phyloP scores from a whole-genome alignment of 305 asterid species.

The Rubia peregrina region DNA sequence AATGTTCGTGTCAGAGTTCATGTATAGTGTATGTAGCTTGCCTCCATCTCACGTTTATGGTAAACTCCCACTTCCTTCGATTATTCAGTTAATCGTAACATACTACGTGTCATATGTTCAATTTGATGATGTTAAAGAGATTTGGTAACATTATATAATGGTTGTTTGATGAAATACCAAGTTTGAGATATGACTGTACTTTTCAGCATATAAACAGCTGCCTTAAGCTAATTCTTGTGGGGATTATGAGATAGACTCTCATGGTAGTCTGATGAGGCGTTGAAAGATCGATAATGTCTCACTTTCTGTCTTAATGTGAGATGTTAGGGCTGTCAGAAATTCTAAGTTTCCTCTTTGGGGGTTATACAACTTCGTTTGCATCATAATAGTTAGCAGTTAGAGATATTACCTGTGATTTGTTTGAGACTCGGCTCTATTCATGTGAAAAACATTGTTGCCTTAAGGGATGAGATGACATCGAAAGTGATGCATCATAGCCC shows the following conservation, averaged over 20 bases:
- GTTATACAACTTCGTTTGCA: background rate
- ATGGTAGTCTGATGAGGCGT: background rate
- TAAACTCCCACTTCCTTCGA: background rate
- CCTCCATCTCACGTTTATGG: background rate
- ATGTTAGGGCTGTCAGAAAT: background rate
- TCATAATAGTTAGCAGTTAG: background rate
- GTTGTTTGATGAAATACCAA: background rate
- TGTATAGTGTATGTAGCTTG: background rate
- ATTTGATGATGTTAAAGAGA: background rate
- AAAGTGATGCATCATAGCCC: conserved; percentile 28
- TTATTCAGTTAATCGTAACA: background rate
- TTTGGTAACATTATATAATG: background rate
- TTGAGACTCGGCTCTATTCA: background rate
- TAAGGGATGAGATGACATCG: conserved; percentile 2
- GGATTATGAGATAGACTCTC: background rate
- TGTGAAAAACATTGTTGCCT: background rate
- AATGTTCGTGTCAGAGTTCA: background rate
- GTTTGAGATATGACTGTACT: background rate
- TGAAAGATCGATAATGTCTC: background rate
- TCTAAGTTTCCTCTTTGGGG: background rate
- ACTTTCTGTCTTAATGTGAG: background rate
- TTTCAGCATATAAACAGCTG: background rate
- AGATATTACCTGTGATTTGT: background rate
- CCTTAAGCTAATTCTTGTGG: background rate
- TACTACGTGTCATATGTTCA: background rate